A percentile compares a stretch with the other conserved stretches of the same genome.
Conservation (phyloP, 1,284 basidiomycete species). For the Leccinum pachyderme region DNA sequence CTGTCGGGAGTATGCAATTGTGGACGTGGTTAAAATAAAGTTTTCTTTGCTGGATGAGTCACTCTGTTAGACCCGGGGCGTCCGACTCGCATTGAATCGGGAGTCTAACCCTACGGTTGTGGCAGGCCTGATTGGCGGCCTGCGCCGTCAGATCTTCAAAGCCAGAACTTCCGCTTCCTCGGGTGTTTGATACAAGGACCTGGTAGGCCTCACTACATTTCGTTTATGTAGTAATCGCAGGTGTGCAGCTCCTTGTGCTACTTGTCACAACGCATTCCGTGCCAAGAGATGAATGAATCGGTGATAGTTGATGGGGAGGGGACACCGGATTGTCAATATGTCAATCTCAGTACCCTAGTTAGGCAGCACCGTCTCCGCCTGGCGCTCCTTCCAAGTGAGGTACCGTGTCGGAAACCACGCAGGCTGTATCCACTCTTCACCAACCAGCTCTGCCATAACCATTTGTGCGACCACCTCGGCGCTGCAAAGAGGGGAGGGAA, state of each 20-base stretch:
- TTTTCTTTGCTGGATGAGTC: not conserved
- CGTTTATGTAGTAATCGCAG: not conserved
- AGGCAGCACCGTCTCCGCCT: not conserved
- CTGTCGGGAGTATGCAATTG: no score
- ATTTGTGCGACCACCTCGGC: slow-evolving; percentile 67
- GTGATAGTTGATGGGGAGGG: no score
- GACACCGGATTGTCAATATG: no score
- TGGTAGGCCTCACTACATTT: no score
- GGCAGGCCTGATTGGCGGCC: slow-evolving; percentile 13
- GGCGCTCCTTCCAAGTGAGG: slow-evolving; percentile 41
- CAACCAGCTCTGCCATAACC: slow-evolving; percentile 52
- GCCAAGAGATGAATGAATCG: not conserved
- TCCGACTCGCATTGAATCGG: no score
- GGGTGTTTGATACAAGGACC: slow-evolving; percentile 10
- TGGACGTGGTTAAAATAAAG: no score
- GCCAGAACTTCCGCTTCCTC: slow-evolving; percentile 7
- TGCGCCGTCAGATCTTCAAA: slow-evolving; percentile 11
- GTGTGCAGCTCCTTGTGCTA: not conserved
- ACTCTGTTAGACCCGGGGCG: slow-evolving; percentile 17
- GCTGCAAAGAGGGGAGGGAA: slow-evolving; percentile 36
- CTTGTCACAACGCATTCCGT: not conserved
- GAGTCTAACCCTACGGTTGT: no score
- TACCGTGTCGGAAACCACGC: slow-evolving; percentile 66
- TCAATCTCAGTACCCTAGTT: not conserved
- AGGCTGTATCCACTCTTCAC: slow-evolving; percentile 48